Base-by-base conservation (phyloP, 2,329 filamentous ascomycete species). In the Fusarium zealandicum region DNA sequence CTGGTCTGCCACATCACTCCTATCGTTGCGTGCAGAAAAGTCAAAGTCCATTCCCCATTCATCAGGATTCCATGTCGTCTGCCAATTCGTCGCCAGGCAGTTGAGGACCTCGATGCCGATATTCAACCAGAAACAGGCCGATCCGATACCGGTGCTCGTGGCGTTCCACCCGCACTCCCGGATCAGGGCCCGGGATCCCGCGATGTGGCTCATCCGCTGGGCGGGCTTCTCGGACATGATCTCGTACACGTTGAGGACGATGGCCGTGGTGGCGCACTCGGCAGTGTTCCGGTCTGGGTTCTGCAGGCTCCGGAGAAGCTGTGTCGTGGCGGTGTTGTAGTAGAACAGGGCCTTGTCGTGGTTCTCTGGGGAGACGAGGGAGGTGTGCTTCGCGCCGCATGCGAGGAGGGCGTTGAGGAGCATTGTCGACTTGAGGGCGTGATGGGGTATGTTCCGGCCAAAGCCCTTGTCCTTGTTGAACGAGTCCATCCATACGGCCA, bases 71-170 rank as follows among this genome's bases (percentile, higher is more conserved):
- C 92, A 96, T 1, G 90, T 87, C 11, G 92, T 85, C 61, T 87
- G 84, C 89, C 90, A 96, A 70, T 93, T 92, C 73, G 92, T 92
- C 61, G 91, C 88, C 13, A 97, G 78, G 71, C 92, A 96, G 59
- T 86, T 91, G 22, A 97, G 79, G n/a, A 97, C 80, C 71, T 98
- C 93, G 82, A 96, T 89, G 13, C 89, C 89, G 13, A 96, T 87
- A 66, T 96, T 96, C 31, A 97, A 79, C 93, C 93, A 97, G 75
- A 97, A 97, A 72, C 93, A 97, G 1, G 93, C 92, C 1, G 87
- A 85, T 1, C 92, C 93, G 16, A 96, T 85, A 1, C 93, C 92
- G 1, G 81, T 83, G 30, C 90, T 90, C 57, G 81, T 85, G 1
- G 91, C 91, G 66, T 91, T 89, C 93, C 93, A 97, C 5, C 87